Evolutionary conservation across 2,329 filamentous ascomycete species (phyloP).

Genomic region (Bisporella sp.): DNA sequence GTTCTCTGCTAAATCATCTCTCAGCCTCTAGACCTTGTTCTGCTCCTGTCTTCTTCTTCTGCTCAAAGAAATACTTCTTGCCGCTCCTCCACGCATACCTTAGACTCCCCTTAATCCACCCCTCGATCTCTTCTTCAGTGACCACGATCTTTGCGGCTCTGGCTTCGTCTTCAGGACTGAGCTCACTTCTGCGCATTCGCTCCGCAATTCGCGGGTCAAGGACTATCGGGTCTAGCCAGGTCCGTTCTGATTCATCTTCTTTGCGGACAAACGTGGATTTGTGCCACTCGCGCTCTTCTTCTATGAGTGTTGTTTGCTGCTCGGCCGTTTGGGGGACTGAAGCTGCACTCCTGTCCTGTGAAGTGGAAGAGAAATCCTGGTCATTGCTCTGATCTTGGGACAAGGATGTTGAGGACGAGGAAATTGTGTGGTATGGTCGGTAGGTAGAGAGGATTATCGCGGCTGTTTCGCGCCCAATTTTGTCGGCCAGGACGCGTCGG

Average conservation of each 20-base stretch:
- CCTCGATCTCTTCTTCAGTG: conserved; percentile 62
- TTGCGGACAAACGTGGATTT: conserved; percentile 62
- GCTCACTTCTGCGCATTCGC: conserved; percentile 74
- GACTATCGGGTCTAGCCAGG: conserved; percentile 70
- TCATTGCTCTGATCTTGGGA: conserved; percentile 28
- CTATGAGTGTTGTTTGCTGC: conserved; percentile 55
- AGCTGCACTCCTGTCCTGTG: not conserved
- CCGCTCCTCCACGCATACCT: conserved; percentile 37
- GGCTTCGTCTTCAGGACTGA: conserved; percentile 62
- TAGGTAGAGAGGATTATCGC: conserved; percentile 65
- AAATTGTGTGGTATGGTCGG: conserved; percentile 35
- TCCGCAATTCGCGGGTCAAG: conserved; percentile 68
- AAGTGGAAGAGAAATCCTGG: not conserved
- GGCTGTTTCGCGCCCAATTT: conserved; percentile 80
- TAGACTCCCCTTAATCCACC: conserved; percentile 57
- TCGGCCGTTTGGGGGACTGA: conserved; percentile 36
- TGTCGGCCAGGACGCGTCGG: conserved; percentile 76
- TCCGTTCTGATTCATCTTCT: conserved; percentile 53
- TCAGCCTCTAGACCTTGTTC: not conserved
- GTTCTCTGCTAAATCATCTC: too few species aligned
- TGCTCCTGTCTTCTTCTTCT: conserved; percentile 13
- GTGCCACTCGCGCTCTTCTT: conserved; percentile 78
- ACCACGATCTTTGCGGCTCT: conserved; percentile 55
- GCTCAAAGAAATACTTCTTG: conserved; percentile 13
- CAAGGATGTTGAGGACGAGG: conserved; percentile 20